Base-by-base conservation (phyloP, 257 asterid genomes). In the Rehmannia glutinosa region DNA sequence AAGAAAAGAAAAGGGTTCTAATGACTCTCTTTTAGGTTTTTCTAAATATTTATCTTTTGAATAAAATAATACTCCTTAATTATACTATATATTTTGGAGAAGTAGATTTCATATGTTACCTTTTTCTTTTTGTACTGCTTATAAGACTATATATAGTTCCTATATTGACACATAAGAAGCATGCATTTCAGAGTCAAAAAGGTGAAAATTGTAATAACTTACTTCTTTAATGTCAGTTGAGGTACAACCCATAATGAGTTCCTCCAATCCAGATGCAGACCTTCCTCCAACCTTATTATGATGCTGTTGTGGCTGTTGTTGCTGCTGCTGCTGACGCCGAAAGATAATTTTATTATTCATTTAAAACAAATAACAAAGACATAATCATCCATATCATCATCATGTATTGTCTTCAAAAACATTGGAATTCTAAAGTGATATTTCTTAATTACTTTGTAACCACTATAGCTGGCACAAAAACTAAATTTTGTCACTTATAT, bases 181-280 rank as follows among this genome's bases (percentile, higher is more conserved):
- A 60, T 63, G 74, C 77, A 73, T 42, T 56, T 68, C 3, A 24
- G 73, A 39, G 66, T 61, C 13, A 55, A 78, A 78, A 70, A 50
- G 64, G 65, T 68, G 30, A 73, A 59, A 32, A 64, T 56, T 64
- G 62, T 5, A 21, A 65, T 27, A n/a, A 3, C 94, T 79, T 73
- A 92, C 98, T 71, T 84, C 86, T 79, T 92, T 89, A 78, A 79
- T 77, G 55, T 89, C 91, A 70, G 70, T 72, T 38, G 97, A 85
- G n/a, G 95, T 87, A 91, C 98, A 92, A 16, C 96, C 98, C 98
- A 92, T 92, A 23, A 92, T 87, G 83, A 92, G 79, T 83, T 92
- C 97, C 81, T 89, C 98, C 84, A 92, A 87, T 76, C 95, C 98
- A 72, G 99, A 83, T 24, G 96, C 89, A 75, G 96, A 84, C 89